Percentiles rank a stretch among this genome's conserved stretches.
phyloP scores from a whole-genome alignment of 1,139 yeast genomes.

The Dujonia santamariae region DNA sequence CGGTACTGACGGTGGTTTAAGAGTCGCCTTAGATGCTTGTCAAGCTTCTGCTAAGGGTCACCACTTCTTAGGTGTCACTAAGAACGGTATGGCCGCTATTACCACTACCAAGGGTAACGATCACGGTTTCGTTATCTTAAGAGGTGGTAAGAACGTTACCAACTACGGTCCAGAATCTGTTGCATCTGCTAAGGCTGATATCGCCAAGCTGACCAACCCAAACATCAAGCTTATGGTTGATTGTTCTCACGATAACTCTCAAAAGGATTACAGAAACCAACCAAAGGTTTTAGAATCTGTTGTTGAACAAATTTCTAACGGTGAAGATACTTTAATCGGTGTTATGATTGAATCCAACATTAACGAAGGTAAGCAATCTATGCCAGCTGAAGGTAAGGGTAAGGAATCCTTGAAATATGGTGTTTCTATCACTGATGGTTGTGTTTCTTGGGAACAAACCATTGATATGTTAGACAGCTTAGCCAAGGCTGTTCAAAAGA shows the following conservation, averaged over 20 bases:
- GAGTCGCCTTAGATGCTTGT: slow-evolving; percentile 91
- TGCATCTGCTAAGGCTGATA: slow-evolving; percentile 60
- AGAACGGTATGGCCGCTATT: slow-evolving; percentile 92
- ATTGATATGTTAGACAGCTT: slow-evolving; percentile 65
- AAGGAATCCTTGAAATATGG: slow-evolving; percentile 70
- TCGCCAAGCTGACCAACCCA: slow-evolving; percentile 56
- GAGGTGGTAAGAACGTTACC: slow-evolving; percentile 94
- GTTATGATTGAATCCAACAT: slow-evolving; percentile 95
- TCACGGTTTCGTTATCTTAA: slow-evolving; percentile 84
- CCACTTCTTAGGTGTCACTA: slow-evolving; percentile 90
- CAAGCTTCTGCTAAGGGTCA: slow-evolving; percentile 92
- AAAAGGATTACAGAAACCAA: slow-evolving; percentile 86
- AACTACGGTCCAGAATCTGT: slow-evolving; percentile 81
- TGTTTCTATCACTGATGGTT: slow-evolving; percentile 93
- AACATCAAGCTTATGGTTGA: slow-evolving; percentile 68
- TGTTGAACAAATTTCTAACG: slow-evolving; percentile 75
- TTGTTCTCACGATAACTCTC: slow-evolving; percentile 95
- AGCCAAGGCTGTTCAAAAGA: slow-evolving; percentile 74
- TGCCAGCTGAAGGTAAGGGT: slow-evolving; percentile 76
- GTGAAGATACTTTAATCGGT: slow-evolving; percentile 80
- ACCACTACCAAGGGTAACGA: slow-evolving; percentile 93
- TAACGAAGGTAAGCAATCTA: slow-evolving; percentile 89
- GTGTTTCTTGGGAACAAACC: slow-evolving; percentile 88
- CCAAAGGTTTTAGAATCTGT: slow-evolving; percentile 84
- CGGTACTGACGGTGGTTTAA: slow-evolving; percentile 92